Base-by-base conservation (phyloP, 441 rosid species). In the Adansonia grandidieri region DNA sequence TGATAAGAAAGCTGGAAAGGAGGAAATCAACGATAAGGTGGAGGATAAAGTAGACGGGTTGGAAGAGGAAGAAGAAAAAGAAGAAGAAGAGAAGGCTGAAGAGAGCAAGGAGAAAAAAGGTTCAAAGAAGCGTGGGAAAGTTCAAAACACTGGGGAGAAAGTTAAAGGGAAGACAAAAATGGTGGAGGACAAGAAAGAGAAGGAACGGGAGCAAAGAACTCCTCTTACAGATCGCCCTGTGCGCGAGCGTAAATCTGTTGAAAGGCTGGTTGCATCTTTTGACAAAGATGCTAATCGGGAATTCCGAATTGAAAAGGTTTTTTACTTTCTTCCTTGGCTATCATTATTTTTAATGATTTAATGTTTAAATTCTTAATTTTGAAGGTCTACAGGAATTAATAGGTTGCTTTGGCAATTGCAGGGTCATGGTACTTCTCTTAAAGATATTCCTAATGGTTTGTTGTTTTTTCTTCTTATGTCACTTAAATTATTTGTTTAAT, bases 371-470 rank as follows among this genome's bases (percentile, higher is more conserved):
- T 13, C 20, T 45, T n/a, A 4, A 24, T 64, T 70, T 13, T 32
- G 58, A 50, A 58, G 61, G 78, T 47, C 53, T 50, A 22, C 24
- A 22, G 32, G 75, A 74, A 78, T 60, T 74, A 65, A 42, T 78
- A 5, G 37, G 77, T 74, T 78, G n/a, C 77, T 60, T 76, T 89
- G 82, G 60, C 78, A 80, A 78, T 85, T 84, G 82, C 95, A 94
- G 99, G 99, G 99, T 67, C 87, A 71, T 80, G 99, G 99, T 70
- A 89, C 87, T 47, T 87, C 88, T 17, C 87, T 96, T 80, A 93
- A 91, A 83, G 97, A 91, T 83, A 96, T 96, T 78, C 98, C 99
- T 70, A 91, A 91, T 80, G 98, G 99, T 96, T 87, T 80, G 90
- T 70, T 74, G 71, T 22, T 50, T 48, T 50, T 70, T 13, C 74